Evolutionary conservation across 2,329 filamentous ascomycete genomes (phyloP), one percentile per base, ranked within the genome.

Genomic region (Beauveria medogensis): DNA sequence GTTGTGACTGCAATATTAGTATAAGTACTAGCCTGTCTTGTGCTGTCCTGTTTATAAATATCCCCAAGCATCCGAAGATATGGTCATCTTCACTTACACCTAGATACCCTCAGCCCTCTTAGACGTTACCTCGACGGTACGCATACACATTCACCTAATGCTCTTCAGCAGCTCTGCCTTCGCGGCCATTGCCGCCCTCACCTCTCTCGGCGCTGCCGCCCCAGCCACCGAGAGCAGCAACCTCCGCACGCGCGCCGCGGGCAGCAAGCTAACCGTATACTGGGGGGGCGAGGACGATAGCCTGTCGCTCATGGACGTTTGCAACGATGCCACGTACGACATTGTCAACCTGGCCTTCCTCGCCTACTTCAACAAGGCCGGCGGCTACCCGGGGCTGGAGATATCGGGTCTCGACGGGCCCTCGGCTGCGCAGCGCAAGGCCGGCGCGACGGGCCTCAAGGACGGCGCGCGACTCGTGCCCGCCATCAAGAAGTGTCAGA

Each of bases 401-500:
- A 57, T 63, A 40, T 20, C 24, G 18, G 57, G 52, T 18, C 53
- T 63, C 20, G 22, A 52, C 51, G 57, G 46, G 22, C 46, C 61
- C 34, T 50, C 56, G 8, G 43, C 41, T 3, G 62, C 64, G 10
- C 65, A 67, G 64, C n/a, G 14, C 7, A 48, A 61, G n/a, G 65
- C 63, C n/a, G 65, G 65, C 28, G 65, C 65, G 40, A 66, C 64
- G 3, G 60, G 53, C 16, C 63, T 67, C 53, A 61, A 66, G 50
- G 65, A 67, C 37, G 65, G 65, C 51, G 37, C 55, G 14, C 55
- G 60, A n/a, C 47, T 67, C 30, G 61, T 66, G 40, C 44, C 63
- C 10, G 64, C 65, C 62, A 82, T 82, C 64, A 69, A 75, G 62
- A 69, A 78, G 18, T 91, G 88, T 72, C 88, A 91, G 70, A 65